Base-by-base conservation (phyloP, 805 yeast genomes). In the Kodamaea sagamina region DNA sequence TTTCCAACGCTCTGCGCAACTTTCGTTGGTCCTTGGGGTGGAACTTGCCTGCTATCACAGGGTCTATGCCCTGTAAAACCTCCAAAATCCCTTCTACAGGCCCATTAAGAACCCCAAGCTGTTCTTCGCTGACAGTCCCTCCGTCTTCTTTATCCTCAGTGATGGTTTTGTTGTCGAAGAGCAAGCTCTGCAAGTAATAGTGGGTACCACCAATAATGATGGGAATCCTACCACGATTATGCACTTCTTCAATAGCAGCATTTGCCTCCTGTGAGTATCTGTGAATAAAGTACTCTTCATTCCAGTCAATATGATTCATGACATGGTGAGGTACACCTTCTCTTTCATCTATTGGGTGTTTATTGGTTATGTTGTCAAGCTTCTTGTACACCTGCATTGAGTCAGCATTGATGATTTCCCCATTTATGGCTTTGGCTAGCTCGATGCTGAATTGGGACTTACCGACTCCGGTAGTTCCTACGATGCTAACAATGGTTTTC, bases 391-490 rank as follows among this genome's bases (percentile, higher is more conserved):
- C 86, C 63, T 93, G 99, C 97, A 93, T 90, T 1, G 98, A 89
- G 60, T 93, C 99, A 0, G 96, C 96, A 63, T 93, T 93, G 49
- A 93, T 86, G 49, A 93, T 74, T 58, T 93, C 98, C 15, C 98
- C 98, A 57, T 82, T 77, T 41, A 85, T 75, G 19, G 74, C 74
- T 51, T 78, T 73, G 8, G 97, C 97, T 15, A 93, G 61, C 47
- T 89, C 92, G 2, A 89, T 79, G 36, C 88, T 78, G 47, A 86
- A 76, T 53, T 87, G 89, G 0, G 97, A 90, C 58, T 92, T 92
- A 0, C 99, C 99, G 9, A 89, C 97, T 0, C 98, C 99, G 0
- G 99, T 92, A 26, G 96, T 90, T 0, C 99, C 99, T 3, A 86
- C 85, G 12, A 87, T 77, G 11, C 88, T 80, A 19, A 86, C 73